Evolutionary conservation across 2,329 filamentous ascomycete species (phyloP).

Genomic region (Xylariaceae sp.): DNA sequence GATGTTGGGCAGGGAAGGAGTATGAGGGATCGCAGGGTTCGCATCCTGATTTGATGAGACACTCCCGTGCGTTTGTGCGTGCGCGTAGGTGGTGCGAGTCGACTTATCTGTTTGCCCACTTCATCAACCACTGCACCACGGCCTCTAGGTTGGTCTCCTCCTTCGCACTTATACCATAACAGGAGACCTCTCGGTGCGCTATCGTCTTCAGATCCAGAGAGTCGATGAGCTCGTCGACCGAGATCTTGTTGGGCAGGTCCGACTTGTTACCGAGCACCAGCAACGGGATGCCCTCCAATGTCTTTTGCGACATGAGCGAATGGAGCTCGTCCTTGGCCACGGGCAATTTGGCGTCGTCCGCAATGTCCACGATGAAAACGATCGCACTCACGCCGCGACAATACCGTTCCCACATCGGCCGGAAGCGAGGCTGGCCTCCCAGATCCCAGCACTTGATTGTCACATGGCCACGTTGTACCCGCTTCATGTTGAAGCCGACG

Average conservation of each 20-base stretch:
- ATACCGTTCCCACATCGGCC: slow-evolving; percentile 99
- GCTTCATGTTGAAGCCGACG: slow-evolving; percentile 98
- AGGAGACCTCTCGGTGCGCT: slow-evolving; percentile 88
- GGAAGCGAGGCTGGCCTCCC: slow-evolving; percentile 92
- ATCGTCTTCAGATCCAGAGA: slow-evolving; percentile 84
- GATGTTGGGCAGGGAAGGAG: slow-evolving; percentile 14
- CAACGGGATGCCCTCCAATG: slow-evolving; percentile 82
- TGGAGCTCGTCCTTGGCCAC: slow-evolving; percentile 91
- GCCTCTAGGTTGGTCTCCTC: slow-evolving; percentile 98
- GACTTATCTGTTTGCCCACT: slow-evolving; percentile 68
- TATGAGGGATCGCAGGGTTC: not conserved
- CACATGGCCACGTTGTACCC: slow-evolving; percentile 95
- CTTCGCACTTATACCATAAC: slow-evolving; percentile 97
- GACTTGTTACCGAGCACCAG: slow-evolving; percentile 97
- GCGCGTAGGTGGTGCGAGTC: not conserved
- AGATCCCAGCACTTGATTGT: slow-evolving; percentile 99
- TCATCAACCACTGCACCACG: slow-evolving; percentile 93
- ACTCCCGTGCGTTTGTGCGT: slow-evolving; percentile 1
- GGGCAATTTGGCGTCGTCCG: slow-evolving; percentile 73
- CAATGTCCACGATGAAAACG: slow-evolving; percentile 96
- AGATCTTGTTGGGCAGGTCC: slow-evolving; percentile 83
- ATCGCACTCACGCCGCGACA: slow-evolving; percentile 97
- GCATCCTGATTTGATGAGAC: slow-evolving; percentile 1
- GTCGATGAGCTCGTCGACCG: slow-evolving; percentile 93
- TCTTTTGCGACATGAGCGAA: slow-evolving; percentile 75